These are phyloP conservation scores for Blastocystis sp. DNA, from an alignment of 352 stramenopile species.

Conservation along the genomic window DNA sequence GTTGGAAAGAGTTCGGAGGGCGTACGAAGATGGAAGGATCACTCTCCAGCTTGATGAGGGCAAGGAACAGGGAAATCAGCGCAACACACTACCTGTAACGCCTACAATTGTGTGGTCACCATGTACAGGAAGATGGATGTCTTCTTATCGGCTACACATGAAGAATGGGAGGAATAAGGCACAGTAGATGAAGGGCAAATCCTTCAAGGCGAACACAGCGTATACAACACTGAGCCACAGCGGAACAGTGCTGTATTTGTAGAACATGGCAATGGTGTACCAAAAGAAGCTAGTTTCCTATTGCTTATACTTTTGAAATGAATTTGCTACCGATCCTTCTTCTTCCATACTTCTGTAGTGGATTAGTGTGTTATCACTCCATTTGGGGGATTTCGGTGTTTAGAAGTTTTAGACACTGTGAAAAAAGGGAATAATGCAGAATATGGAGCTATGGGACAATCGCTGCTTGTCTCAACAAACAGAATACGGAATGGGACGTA, in stretches of 20 bases:
- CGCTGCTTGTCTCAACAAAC: too few relatives aligned
- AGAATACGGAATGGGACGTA: too few relatives aligned
- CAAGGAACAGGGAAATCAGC: constrained; percentile 19
- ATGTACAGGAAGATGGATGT: constrained; percentile 11
- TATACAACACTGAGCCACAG: constrained; percentile 19
- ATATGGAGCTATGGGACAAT: too few relatives aligned
- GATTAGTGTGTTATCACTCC: too few relatives aligned
- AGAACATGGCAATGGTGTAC: constrained; percentile 68
- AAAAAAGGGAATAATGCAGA: too few relatives aligned
- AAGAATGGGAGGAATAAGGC: neutral
- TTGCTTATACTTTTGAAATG: neutral
- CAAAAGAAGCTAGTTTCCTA: constrained; percentile 60
- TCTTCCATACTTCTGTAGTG: neutral
- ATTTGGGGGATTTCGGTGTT: too few relatives aligned
- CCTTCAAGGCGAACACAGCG: neutral
- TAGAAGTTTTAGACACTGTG: too few relatives aligned
- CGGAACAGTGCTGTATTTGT: constrained; percentile 53
- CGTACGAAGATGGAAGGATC: constrained; percentile 24
- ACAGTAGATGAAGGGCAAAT: constrained; percentile 60
- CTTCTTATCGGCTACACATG: neutral
- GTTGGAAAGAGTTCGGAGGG: neutral
- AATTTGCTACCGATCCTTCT: neutral
- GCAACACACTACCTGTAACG: constrained; percentile 1
- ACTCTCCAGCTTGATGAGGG: constrained; percentile 11
- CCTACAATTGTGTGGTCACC: neutral